These are phyloP conservation scores for Debaryomyces sp. DNA, from an alignment of 1,139 yeast genomes.

Conservation along the genomic window DNA sequence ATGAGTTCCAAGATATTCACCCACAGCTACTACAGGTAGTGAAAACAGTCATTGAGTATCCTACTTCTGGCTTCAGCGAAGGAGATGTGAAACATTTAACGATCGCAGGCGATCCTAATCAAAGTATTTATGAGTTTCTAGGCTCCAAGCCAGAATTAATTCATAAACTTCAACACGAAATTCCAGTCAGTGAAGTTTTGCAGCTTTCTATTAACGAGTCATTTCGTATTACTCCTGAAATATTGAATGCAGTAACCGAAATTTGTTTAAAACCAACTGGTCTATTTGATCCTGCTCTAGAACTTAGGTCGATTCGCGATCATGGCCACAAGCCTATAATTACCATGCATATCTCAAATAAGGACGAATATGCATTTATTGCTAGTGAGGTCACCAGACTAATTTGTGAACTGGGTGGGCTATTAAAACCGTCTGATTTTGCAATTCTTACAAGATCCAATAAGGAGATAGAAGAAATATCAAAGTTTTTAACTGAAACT, in stretches of 20 bases:
- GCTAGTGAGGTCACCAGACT: constrained; percentile 48
- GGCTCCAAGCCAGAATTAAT: constrained; percentile 50
- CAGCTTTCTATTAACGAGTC: constrained; percentile 47
- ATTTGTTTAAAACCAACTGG: constrained; percentile 23
- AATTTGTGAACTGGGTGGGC: constrained; percentile 47
- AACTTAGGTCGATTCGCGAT: constrained; percentile 22
- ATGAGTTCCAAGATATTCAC: constrained; percentile 77
- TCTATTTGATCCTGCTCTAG: constrained; percentile 6
- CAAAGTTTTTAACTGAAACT: constrained; percentile 34
- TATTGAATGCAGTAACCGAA: constrained; percentile 44
- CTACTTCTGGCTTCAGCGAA: constrained; percentile 16
- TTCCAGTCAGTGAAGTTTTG: constrained; percentile 27
- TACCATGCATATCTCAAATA: constrained; percentile 22
- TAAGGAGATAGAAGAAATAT: constrained; percentile 48
- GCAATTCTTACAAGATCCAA: constrained; percentile 59
- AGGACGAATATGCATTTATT: constrained; percentile 46
- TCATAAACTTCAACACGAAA: constrained; percentile 23
- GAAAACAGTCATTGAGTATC: constrained; percentile 35
- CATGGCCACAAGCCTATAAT: constrained; percentile 36
- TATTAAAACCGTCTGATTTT: constrained; percentile 52
- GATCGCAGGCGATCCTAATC: constrained; percentile 75
- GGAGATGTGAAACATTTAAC: constrained; percentile 52
- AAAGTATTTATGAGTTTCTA: constrained; percentile 67
- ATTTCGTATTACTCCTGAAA: constrained; percentile 62
- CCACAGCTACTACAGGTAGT: constrained; percentile 51